Base-by-base conservation (phyloP, 305 asterid species). In the Fraxinus albicans region DNA sequence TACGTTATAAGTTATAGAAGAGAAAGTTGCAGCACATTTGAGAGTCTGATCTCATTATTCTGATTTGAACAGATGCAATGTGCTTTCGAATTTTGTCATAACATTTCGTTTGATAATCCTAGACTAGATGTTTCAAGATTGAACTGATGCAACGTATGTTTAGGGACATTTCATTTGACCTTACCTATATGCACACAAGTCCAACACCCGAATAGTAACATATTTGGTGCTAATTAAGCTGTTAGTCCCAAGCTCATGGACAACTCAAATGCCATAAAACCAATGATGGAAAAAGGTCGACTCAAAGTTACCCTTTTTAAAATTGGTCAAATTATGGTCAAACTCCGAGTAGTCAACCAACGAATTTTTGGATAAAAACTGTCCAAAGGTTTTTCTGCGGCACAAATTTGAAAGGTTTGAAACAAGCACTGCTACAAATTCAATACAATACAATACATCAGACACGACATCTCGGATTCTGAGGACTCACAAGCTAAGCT, bases 401-500 rank as follows among this genome's bases (percentile, higher is more conserved):
- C 60, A 50, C 7, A 15, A 50, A 50, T 50, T 47, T 50, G 60
- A 50, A 50, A 50, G n/a, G 19, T 50, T 15, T 15, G 60, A 50
- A 50, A 50, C 60, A 17, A 50, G 7, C 19, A 50, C 5, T 4
- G 60, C 21, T 50, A 15, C 60, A 50, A 50, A 13, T 50, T 17
- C 58, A 31, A 38, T 8, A 23, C 70, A 17, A 0, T 82, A 8
- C 58, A 76, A 3, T 76, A 60, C 74, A 47, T 82, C 36, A 8
- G 44, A 23, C 63, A 69, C 2, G 84, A 76, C 38, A 76, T 80
- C 77, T 4, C 50, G 13, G 34, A 82, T 42, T 1, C 15, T 10
- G 77, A 76, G 17, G 84, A 81, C 4, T 31, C 84, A 10, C 47
- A 38, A 19, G 65, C 69, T 29, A 82, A 77, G 38, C 77, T 82